These are phyloP conservation scores for Liriodendron chinense DNA, from an alignment of 164 flowering plant genomes.

Conservation along the genomic window DNA sequence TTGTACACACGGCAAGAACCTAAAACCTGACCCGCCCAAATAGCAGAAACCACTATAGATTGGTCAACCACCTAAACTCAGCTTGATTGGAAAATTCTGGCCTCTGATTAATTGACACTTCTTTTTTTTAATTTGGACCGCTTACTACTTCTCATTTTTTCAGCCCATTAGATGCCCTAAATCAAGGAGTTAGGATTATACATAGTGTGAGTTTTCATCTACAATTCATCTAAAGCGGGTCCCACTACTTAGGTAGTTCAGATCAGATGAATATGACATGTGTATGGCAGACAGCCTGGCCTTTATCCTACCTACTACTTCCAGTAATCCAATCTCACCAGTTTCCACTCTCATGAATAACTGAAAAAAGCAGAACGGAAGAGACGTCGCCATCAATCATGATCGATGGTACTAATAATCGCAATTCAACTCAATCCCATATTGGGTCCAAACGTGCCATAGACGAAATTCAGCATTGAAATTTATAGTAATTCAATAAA, in stretches of 20 bases:
- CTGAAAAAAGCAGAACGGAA: neutral
- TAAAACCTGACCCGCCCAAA: neutral
- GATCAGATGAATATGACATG: no score
- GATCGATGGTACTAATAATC: neutral
- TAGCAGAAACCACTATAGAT: neutral
- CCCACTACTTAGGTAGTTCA: no score
- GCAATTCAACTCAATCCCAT: neutral
- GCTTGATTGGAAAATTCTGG: neutral
- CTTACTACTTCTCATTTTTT: neutral
- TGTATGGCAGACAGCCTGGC: no score
- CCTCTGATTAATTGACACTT: neutral
- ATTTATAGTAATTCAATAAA: neutral
- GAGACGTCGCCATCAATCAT: neutral
- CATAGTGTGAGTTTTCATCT: no score
- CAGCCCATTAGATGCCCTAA: neutral
- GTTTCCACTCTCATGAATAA: no score
- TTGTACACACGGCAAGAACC: neutral
- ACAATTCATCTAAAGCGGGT: no score
- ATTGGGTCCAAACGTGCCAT: neutral
- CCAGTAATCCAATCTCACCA: no score
- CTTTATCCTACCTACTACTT: no score
- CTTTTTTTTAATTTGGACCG: neutral
- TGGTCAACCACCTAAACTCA: neutral
- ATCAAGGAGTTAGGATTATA: no score
- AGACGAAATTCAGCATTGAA: no score